Base-by-base conservation (phyloP, 2,329 filamentous ascomycete genomes). In the Xylaria digitata region DNA sequence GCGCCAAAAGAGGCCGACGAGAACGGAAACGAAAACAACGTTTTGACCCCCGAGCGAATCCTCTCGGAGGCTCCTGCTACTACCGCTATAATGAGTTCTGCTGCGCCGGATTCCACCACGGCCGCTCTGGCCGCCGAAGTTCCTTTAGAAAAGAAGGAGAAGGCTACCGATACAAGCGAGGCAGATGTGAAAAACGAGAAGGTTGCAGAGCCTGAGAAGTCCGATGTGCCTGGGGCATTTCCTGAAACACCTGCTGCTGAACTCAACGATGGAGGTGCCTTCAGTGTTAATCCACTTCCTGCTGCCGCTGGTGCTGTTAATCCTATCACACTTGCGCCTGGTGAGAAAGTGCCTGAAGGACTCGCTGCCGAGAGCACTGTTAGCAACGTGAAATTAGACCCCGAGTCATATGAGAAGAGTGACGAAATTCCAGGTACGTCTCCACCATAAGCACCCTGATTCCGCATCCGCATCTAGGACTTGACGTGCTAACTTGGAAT, bases 11-110 rank as follows among this genome's bases (percentile, higher is more conserved):
- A 97, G 82, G 88, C 89, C 76, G 95, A 97, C 84, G 86, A 87
- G 71, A 85, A 89, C 75, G 91, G 92, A 75, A 97, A 95, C 86
- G 85, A 94, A 75, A 98, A 98, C 86, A 98, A 98, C 88, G 89
- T 97, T 71, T 87, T 99, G 64, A 87, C 87, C 46, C 89, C 91
- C 65, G 87, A 93, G 70, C 86, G 93, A 76, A 91, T 97, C 60
- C 73, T 79, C 67, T 79, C 79, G 72, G 79, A 82, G 71, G 75
- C 77, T 55, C 81, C 83, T 58, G 77, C 84, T 63, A 81, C 83
- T 50, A 82, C 85, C 65, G 80, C 81, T 63, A 84, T 86, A 67
- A 86, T 91, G 78, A 92, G 89, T 72, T 90, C 89, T 57, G 90
- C 88, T 66, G 86, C 88, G 42, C 90, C 92, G 64, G 84, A 87